A percentile compares a stretch with the other conserved stretches of the same genome.
Evolutionary conservation across 2,329 filamentous ascomycete species (phyloP).

Genomic region (Aspergillus ochraceoroseus): DNA sequence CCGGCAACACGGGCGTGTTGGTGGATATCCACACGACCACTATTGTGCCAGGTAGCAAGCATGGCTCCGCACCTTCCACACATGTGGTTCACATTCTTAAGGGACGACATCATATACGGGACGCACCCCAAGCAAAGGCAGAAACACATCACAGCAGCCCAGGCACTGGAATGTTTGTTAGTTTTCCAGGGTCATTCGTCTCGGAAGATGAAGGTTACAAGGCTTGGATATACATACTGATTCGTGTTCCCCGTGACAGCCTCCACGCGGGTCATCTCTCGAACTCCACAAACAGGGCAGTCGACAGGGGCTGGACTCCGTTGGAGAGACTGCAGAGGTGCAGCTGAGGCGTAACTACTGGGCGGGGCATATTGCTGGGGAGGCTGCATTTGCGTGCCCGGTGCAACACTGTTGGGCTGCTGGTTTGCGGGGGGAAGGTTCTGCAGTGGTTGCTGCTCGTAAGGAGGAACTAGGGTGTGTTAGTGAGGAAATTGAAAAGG

Average conservation of each 20-base stretch:
- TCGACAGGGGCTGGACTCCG: slow-evolving; percentile 43
- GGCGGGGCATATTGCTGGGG: slow-evolving; percentile 12
- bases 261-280: slow-evolving; percentile 30
- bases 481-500: too few species aligned
- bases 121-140: slow-evolving; percentile 46
- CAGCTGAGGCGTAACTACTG: slow-evolving; percentile 24
- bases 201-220: slow-evolving; percentile 2
- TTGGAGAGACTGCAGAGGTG: slow-evolving; percentile 27
- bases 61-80: slow-evolving; percentile 46
- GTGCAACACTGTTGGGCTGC: too few species aligned
- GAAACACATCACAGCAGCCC: slow-evolving; percentile 45
- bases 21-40: slow-evolving; percentile 44
- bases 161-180: slow-evolving; percentile 35
- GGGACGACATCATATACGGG: slow-evolving; percentile 46
- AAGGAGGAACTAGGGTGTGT: too few species aligned
- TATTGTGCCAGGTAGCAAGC: slow-evolving; percentile 49
- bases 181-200: too few species aligned
- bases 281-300: slow-evolving; percentile 45
- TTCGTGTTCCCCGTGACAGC: slow-evolving; percentile 26
- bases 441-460: too few species aligned
- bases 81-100: slow-evolving; percentile 49
- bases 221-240: slow-evolving; percentile 25
- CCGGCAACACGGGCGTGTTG: too few species aligned
- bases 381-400: slow-evolving; percentile 3
- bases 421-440: too few species aligned